Percentiles rank a stretch among this genome's conserved stretches.
Evolutionary conservation across 1,139 yeast genomes (phyloP).

Genomic region (Geotrichum europaeum): DNA sequence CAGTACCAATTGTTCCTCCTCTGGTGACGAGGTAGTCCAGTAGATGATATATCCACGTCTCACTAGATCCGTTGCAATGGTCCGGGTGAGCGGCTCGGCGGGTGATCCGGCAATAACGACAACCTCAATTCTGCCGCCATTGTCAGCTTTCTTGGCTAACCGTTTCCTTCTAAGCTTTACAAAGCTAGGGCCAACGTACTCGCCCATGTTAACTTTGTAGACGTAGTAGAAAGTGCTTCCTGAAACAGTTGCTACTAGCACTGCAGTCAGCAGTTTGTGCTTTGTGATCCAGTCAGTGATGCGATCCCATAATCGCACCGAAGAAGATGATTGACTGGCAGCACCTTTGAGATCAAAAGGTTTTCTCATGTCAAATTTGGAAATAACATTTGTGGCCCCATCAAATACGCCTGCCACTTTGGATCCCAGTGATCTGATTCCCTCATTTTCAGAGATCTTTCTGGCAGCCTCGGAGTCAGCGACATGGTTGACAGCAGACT

Average conservation of each 20-base stretch:
- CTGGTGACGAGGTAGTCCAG: slow-evolving; percentile 60
- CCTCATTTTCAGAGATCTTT: slow-evolving; percentile 15
- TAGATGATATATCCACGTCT: slow-evolving; percentile 76
- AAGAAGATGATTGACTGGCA: slow-evolving; percentile 27
- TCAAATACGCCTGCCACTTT: slow-evolving; percentile 7
- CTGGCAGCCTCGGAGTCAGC: slow-evolving; percentile 22
- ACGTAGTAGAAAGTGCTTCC: slow-evolving; percentile 24
- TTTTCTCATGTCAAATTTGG: slow-evolving; percentile 3
- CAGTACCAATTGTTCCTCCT: slow-evolving; percentile 54
- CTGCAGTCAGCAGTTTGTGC: slow-evolving; percentile 26
- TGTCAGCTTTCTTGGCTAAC: slow-evolving; percentile 55
- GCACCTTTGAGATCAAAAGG: slow-evolving; percentile 19
- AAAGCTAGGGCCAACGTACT: slow-evolving; percentile 15
- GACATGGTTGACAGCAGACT: slow-evolving; percentile 23
- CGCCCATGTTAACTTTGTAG: slow-evolving; percentile 18
- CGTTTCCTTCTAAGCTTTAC: slow-evolving; percentile 33
- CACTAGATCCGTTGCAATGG: slow-evolving; percentile 67
- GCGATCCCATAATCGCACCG: slow-evolving; percentile 20
- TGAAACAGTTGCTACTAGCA: slow-evolving; percentile 25
- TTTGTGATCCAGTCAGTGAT: slow-evolving; percentile 28
- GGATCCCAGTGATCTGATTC: slow-evolving; percentile 10
- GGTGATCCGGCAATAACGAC: slow-evolving; percentile 73
- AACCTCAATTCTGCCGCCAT: slow-evolving; percentile 72
- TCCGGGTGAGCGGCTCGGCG: slow-evolving; percentile 63
- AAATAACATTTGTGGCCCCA: slow-evolving; percentile 6